Evolutionary conservation across 768 basidiomycete species (phyloP), one percentile per base, ranked within the genome.

Genomic region (Boletus reticuloceps): DNA sequence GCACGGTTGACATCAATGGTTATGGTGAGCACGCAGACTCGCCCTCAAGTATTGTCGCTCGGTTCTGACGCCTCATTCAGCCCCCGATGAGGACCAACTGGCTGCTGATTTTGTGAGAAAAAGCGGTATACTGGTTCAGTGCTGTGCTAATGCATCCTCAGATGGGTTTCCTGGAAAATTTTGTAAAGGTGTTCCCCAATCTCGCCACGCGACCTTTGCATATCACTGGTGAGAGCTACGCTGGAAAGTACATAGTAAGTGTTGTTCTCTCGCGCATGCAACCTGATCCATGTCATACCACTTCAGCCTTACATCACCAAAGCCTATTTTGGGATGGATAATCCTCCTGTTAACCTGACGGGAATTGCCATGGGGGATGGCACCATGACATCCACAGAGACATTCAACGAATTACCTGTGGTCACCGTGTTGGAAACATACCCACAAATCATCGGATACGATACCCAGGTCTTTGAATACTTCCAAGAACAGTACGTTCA

Each of bases 281-380:
- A 16, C 17, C 14, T 16, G 34, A 6, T 47, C 12, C 13, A 5
- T 42, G 3, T 25, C 14, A 52, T 6, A 17, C 17, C 3, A 5
- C 7, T 73, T 84, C 10, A 89, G 85, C 86, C 88, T 5, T 89
- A 89, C 64, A 90, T 91, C 62, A 74, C 84, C 55, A 87, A 88
- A 68, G 71, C 84, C 8, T 85, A 87, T 65, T 86, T 91, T 61
- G 74, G 70, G 43, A 76, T 81, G 70, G 54, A 74, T 1, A 78
- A 80, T 39, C 85, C 88, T 11, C 87, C 89, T 0, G 85, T 89
- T 17, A 81, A 80, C 7, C 74, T 91, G 20, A 72, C 78, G 1
- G 84, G 83, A 63, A 79, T 89, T 54, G 82, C 79, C 17, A 87
- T 91, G 46, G 88, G 89, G 4, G 83, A 89, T 67, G 86, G 84